phyloP scores from a whole-genome alignment of 2,329 filamentous ascomycete genomes.

The Pseudogymnoascus sp. region DNA sequence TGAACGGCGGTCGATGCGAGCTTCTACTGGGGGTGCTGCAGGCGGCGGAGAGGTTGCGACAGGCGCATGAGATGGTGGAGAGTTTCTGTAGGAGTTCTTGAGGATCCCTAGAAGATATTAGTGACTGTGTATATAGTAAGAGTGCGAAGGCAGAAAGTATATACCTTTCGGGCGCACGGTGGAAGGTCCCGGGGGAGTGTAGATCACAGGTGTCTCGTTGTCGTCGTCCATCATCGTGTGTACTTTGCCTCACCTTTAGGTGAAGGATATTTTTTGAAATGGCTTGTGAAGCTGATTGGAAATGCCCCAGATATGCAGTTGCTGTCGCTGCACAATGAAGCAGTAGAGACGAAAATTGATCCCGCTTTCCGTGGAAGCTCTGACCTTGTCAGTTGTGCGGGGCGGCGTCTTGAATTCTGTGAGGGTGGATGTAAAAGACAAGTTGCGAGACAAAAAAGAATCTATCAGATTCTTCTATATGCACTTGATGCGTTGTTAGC shows the following conservation, averaged over 20 bases:
- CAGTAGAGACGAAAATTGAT: background rate
- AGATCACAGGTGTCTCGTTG: conserved; percentile 19
- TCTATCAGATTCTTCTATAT: background rate
- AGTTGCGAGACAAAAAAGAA: background rate
- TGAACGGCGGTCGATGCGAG: conserved; percentile 30
- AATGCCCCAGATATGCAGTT: background rate
- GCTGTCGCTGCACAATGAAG: background rate
- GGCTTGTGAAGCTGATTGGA: background rate
- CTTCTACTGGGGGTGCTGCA: conserved; percentile 25
- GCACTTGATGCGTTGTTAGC: background rate
- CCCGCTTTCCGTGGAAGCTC: background rate
- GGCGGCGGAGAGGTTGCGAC: conserved; percentile 38
- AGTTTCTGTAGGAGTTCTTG: conserved; percentile 74
- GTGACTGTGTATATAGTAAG: conserved; percentile 9
- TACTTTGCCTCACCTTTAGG: background rate
- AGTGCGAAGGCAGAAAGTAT: conserved; percentile 8
- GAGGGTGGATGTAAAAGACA: background rate
- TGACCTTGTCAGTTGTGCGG: background rate
- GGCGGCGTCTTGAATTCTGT: background rate
- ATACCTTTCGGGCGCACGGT: conserved; percentile 32
- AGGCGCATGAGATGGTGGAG: conserved; percentile 39
- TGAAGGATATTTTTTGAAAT: background rate
- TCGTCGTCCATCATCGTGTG: conserved; percentile 20
- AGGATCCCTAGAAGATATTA: conserved; percentile 63
- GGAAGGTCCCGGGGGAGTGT: conserved; percentile 28